These are phyloP conservation scores for Cynanchum wilfordii DNA, from an alignment of 257 asterid species.

Conservation along the genomic window DNA sequence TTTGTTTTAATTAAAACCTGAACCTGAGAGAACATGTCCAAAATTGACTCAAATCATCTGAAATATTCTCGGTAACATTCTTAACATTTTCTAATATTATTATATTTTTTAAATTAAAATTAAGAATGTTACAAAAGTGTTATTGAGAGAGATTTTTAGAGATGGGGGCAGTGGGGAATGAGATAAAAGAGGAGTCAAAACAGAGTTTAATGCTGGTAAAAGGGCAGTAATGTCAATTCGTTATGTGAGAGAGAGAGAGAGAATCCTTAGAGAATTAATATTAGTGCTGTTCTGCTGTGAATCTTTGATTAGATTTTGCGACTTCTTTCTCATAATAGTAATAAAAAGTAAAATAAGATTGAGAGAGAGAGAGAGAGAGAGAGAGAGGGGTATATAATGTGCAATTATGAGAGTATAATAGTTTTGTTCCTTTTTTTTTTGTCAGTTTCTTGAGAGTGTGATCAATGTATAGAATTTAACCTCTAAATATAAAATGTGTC, in stretches of 20 bases:
- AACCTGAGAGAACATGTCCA: not conserved
- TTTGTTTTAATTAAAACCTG: not conserved
- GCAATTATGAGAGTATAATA: conserved; percentile 42
- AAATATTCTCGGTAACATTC: too few relatives aligned
- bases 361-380: too few relatives aligned
- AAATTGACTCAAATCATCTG: too few relatives aligned
- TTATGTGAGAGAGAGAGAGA: not conserved
- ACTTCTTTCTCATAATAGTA: not conserved
- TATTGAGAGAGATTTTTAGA: too few relatives aligned
- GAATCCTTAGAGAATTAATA: too few relatives aligned
- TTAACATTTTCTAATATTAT: too few relatives aligned
- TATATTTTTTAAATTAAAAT: too few relatives aligned
- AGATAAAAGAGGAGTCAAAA: conserved; percentile 75
- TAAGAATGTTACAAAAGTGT: too few relatives aligned
- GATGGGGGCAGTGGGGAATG: conserved; percentile 24
- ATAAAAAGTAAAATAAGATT: too few relatives aligned
- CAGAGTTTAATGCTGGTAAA: conserved; percentile 31
- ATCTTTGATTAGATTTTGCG: not conserved
- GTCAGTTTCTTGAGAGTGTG: conserved; percentile 27
- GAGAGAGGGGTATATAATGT: not conserved
- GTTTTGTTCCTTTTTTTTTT: conserved; percentile 18
- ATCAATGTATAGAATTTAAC: too few relatives aligned
- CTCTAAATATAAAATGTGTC: too few relatives aligned
- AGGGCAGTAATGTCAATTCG: conserved; percentile 28
- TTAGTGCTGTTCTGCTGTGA: not conserved